Conservation (phyloP, 2,329 filamentous ascomycete species). For the Epichloe amarillans region DNA sequence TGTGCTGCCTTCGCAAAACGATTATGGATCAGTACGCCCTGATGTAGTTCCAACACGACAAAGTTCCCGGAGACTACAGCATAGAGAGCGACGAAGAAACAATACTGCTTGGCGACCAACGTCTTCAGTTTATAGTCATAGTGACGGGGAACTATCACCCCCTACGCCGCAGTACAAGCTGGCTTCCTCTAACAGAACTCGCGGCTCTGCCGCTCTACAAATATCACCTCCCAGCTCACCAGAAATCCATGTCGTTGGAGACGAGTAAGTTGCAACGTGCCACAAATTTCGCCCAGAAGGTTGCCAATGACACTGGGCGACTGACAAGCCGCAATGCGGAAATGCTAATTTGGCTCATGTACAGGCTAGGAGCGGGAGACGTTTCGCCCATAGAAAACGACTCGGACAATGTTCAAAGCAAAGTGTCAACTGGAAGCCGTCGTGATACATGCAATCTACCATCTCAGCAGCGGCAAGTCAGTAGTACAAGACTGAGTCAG, state of each 20-base stretch:
- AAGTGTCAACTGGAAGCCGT: conserved; percentile 7
- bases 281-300: background rate
- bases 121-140: conserved; percentile 42
- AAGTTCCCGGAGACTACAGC: conserved; percentile 20
- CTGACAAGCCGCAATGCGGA: background rate
- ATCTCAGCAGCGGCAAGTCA: conserved; percentile 4
- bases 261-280: conserved; percentile 26
- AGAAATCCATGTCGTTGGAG: conserved; percentile 24
- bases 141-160: conserved; percentile 9
- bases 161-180: conserved; percentile 25
- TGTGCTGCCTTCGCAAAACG: conserved; percentile 7
- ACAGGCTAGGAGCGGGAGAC: conserved; percentile 19
- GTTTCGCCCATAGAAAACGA: conserved; percentile 42
- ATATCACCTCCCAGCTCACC: conserved; percentile 47
- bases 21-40: conserved; percentile 12
- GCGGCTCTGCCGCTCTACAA: conserved; percentile 28
- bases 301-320: background rate
- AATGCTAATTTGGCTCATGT: conserved; percentile 1
- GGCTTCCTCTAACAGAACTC: conserved; percentile 15
- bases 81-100: conserved; percentile 7
- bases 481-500: background rate
- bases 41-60: conserved; percentile 21
- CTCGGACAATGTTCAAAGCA: conserved; percentile 21
- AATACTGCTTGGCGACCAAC: conserved; percentile 30
- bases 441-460: conserved; percentile 8